phyloP scores from a whole-genome alignment of 2,329 filamentous ascomycete genomes.

The Penicillium sp. region DNA sequence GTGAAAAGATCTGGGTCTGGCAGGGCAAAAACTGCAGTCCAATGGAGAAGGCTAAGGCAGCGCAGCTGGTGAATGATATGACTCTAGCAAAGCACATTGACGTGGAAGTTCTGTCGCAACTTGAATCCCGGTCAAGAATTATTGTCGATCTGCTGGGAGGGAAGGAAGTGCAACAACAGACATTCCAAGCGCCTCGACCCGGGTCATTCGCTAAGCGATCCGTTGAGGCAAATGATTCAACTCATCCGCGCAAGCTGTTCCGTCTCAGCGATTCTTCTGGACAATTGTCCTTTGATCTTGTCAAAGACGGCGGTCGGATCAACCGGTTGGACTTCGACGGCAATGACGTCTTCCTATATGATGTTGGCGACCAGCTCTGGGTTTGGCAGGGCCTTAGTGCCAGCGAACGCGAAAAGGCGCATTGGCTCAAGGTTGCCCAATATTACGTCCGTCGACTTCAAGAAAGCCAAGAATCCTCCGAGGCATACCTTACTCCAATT shows the following conservation, averaged over 20 bases:
- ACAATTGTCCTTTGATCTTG: slow-evolving; percentile 61
- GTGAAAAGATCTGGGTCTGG: slow-evolving; percentile 72
- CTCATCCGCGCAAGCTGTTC: slow-evolving; percentile 59
- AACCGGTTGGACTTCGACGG: slow-evolving; percentile 59
- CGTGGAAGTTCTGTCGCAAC: slow-evolving; percentile 69
- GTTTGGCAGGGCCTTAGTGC: slow-evolving; percentile 69
- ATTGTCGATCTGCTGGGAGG: slow-evolving; percentile 65
- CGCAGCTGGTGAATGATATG: slow-evolving; percentile 65
- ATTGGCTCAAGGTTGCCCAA: slow-evolving; percentile 56
- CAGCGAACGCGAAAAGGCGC: slow-evolving; percentile 63
- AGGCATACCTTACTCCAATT: slow-evolving; percentile 37
- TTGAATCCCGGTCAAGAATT: slow-evolving; percentile 57
- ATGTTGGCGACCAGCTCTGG: slow-evolving; percentile 65
- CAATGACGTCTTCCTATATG: slow-evolving; percentile 68
- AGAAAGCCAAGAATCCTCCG: slow-evolving; percentile 26
- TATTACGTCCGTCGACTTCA: slow-evolving; percentile 38
- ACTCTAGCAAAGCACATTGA: slow-evolving; percentile 67
- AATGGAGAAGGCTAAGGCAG: slow-evolving; percentile 72
- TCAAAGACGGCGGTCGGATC: slow-evolving; percentile 61
- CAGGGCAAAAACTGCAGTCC: slow-evolving; percentile 69
- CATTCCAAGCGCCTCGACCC: slow-evolving; percentile 52
- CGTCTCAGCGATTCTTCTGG: slow-evolving; percentile 68
- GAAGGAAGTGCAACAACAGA: slow-evolving; percentile 48
- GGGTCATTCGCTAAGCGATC: slow-evolving; percentile 33
- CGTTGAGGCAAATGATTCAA: slow-evolving; percentile 13